Evolutionary conservation across 805 yeast genomes (phyloP).

Genomic region (Yarrowia porcina): DNA sequence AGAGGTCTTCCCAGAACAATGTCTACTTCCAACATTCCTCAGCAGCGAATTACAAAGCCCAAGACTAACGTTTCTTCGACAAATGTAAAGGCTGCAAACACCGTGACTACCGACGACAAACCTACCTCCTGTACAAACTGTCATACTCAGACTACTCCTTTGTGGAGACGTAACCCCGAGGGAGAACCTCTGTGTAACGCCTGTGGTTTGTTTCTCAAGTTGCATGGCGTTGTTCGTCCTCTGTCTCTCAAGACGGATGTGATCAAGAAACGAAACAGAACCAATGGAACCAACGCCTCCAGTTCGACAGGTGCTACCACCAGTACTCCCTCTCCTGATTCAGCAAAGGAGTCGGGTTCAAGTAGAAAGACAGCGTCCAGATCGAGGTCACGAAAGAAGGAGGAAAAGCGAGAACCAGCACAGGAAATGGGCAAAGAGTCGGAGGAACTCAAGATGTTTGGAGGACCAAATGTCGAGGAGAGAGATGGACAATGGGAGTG

Average conservation of each 20-base stretch:
- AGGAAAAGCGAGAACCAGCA: background rate
- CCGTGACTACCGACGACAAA: background rate
- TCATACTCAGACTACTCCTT: slow-evolving; percentile 85
- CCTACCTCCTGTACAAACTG: slow-evolving; percentile 71
- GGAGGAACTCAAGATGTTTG: slow-evolving; percentile 10
- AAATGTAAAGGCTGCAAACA: background rate
- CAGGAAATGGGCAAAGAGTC: background rate
- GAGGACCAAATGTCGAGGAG: slow-evolving; percentile 1
- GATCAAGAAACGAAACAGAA: slow-evolving; percentile 82
- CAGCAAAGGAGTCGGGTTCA: background rate
- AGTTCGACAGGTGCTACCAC: background rate
- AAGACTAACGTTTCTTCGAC: background rate
- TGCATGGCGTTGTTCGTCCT: slow-evolving; percentile 95
- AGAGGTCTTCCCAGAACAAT: background rate
- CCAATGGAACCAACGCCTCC: background rate
- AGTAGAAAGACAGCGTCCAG: background rate
- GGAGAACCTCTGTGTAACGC: slow-evolving; percentile 95
- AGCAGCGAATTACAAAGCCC: slow-evolving; percentile 11
- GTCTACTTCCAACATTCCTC: slow-evolving; percentile 11
- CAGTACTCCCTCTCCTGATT: background rate
- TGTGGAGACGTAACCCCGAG: slow-evolving; percentile 91
- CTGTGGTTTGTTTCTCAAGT: slow-evolving; percentile 85
- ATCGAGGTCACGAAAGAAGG: slow-evolving; percentile 4
- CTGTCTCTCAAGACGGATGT: slow-evolving; percentile 87
- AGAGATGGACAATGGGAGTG: slow-evolving; percentile 36